Percentiles rank a stretch among this genome's conserved stretches.
These are phyloP conservation scores for Verticillium alfalfae DNA, from an alignment of 2,329 filamentous ascomycete species.

Conservation along the genomic window DNA sequence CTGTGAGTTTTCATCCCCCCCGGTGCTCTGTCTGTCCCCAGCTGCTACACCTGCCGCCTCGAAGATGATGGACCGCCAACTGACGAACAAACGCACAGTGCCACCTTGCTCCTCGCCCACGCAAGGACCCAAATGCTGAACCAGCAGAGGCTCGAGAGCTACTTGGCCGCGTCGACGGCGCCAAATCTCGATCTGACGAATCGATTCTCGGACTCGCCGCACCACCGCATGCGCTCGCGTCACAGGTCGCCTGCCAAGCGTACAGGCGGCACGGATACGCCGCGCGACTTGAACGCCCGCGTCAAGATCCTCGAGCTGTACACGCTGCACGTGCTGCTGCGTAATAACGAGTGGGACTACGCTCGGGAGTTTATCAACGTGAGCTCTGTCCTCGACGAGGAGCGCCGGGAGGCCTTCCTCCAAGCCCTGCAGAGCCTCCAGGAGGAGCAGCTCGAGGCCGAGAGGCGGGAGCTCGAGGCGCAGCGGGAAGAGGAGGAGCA, in stretches of 20 bases:
- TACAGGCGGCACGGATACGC: slow-evolving; percentile 68
- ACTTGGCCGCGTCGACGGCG: slow-evolving; percentile 70
- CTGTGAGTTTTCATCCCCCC: slow-evolving; percentile 46
- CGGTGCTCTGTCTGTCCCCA: no score
- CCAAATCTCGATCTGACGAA: slow-evolving; percentile 68
- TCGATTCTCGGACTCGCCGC: slow-evolving; percentile 47
- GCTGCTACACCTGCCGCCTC: not conserved
- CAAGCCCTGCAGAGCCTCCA: slow-evolving; percentile 78
- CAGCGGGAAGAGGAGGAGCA: slow-evolving; percentile 50
- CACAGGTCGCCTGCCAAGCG: slow-evolving; percentile 41
- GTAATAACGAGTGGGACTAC: slow-evolving; percentile 95
- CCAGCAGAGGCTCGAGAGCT: slow-evolving; percentile 82
- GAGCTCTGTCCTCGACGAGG: slow-evolving; percentile 84
- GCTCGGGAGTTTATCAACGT: slow-evolving; percentile 84
- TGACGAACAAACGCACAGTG: slow-evolving; percentile 42
- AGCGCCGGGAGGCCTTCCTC: slow-evolving; percentile 82
- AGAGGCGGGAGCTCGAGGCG: slow-evolving; percentile 58
- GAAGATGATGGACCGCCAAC: not conserved
- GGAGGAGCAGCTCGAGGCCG: slow-evolving; percentile 75
- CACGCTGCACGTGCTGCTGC: slow-evolving; percentile 86
- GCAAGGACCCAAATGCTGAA: slow-evolving; percentile 77
- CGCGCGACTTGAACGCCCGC: slow-evolving; percentile 74
- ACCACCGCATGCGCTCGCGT: slow-evolving; percentile 26
- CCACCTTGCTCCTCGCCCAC: slow-evolving; percentile 86
- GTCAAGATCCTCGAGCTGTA: slow-evolving; percentile 95